A percentile compares a stretch with the other conserved stretches of the same genome.
Conservation (phyloP, 352 stramenopile genomes). For the Globisporangium apiculatum region DNA sequence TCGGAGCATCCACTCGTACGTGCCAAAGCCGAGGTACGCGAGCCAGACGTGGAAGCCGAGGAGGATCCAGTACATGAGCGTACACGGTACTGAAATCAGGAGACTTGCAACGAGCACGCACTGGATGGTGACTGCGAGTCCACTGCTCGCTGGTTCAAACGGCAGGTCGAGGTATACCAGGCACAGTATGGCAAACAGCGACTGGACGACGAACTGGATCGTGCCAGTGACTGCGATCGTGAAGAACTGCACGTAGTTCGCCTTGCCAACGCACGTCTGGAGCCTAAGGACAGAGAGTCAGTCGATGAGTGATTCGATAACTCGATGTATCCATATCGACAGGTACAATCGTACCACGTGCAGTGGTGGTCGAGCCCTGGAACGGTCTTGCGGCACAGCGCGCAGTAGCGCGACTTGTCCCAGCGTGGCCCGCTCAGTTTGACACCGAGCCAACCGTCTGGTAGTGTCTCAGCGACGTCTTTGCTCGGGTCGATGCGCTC, state of each 20-base stretch:
- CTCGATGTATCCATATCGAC: too few species aligned
- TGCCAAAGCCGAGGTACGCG: constrained; percentile 72
- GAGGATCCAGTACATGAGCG: constrained; percentile 82
- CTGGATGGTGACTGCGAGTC: constrained; percentile 24
- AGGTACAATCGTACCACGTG: constrained; percentile 42
- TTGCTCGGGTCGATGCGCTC: constrained; percentile 58
- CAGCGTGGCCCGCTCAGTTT: constrained; percentile 58
- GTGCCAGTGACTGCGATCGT: constrained; percentile 58
- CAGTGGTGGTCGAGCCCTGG: constrained; percentile 83
- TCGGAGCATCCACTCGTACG: constrained; percentile 86
- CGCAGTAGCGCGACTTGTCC: constrained; percentile 79
- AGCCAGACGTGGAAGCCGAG: constrained; percentile 80
- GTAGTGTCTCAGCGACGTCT: constrained; percentile 24
- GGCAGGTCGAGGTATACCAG: constrained; percentile 54
- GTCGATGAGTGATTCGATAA: background rate
- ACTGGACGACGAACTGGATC: constrained; percentile 63
- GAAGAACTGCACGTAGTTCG: constrained; percentile 87
- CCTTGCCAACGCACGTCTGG: constrained; percentile 75
- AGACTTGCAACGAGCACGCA: constrained; percentile 40
- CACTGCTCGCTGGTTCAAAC: constrained; percentile 14
- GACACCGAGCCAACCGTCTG: constrained; percentile 64
- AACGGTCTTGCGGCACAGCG: constrained; percentile 68
- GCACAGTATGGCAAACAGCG: constrained; percentile 37
- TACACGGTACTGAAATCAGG: constrained; percentile 69
- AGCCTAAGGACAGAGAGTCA: constrained; percentile 29